phyloP scores from a whole-genome alignment of 352 stramenopile genomes.

The Phytophthora idaei region DNA sequence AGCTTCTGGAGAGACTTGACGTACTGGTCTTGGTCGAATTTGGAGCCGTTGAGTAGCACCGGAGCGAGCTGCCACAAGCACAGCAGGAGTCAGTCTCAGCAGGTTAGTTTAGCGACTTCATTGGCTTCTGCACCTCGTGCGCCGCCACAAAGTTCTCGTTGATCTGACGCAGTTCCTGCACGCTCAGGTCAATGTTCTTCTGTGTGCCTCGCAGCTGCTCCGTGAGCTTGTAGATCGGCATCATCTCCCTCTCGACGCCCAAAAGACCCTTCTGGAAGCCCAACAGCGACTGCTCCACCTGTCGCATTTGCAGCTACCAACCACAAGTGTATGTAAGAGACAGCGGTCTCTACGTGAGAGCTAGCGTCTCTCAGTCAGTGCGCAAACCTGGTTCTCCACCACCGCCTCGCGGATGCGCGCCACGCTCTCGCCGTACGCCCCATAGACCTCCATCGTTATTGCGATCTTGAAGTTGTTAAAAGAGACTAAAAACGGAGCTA shows the following conservation, averaged over 20 bases:
- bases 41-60: slow-evolving; percentile 66
- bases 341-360: no score
- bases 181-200: slow-evolving; percentile 85
- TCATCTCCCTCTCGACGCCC: slow-evolving; percentile 80
- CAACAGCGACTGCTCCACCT: slow-evolving; percentile 59
- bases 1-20: slow-evolving; percentile 68
- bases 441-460: slow-evolving; percentile 62
- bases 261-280: slow-evolving; percentile 69
- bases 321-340: neutral
- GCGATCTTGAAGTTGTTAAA: slow-evolving; percentile 29
- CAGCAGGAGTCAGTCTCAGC: slow-evolving; percentile 8
- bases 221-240: slow-evolving; percentile 86
- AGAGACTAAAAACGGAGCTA: slow-evolving; percentile 2
- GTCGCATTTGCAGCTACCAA: slow-evolving; percentile 61
- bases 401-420: slow-evolving; percentile 69
- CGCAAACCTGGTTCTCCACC: slow-evolving; percentile 61
- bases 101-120: neutral
- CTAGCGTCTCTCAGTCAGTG: no score
- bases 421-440: slow-evolving; percentile 52
- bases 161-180: slow-evolving; percentile 70
- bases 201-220: slow-evolving; percentile 80
- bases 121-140: slow-evolving; percentile 49
- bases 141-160: slow-evolving; percentile 79
- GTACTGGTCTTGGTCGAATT: slow-evolving; percentile 79
- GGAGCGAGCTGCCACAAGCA: slow-evolving; percentile 51